Conservation (phyloP, 2,329 filamentous ascomycete species). For the Fusarium udum region DNA sequence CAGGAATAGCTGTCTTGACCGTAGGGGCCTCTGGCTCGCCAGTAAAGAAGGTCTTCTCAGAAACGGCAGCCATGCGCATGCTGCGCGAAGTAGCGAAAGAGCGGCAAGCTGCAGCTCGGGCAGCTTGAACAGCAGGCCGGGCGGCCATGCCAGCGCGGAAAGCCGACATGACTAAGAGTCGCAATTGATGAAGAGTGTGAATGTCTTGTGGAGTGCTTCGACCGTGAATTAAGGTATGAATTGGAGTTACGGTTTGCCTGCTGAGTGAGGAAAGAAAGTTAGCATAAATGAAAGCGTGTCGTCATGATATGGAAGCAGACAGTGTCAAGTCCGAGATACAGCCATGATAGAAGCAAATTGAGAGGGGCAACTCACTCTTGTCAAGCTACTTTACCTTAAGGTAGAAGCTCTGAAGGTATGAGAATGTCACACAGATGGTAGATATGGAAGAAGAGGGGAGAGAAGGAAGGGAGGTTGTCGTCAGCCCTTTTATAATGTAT, state of each 20-base stretch:
- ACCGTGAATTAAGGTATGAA: neutral
- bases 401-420: neutral
- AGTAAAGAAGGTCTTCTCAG: constrained; percentile 53
- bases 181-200: neutral
- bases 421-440: neutral
- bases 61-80: constrained; percentile 41
- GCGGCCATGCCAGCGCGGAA: constrained; percentile 44
- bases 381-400: neutral
- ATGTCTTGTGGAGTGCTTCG: neutral
- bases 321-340: neutral
- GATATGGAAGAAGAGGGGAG: neutral
- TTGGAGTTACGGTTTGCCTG: neutral
- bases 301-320: constrained; percentile 24
- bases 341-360: neutral
- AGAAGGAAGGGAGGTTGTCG: neutral
- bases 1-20: constrained; percentile 73
- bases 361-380: constrained; percentile 21
- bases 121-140: constrained; percentile 32
- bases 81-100: constrained; percentile 38
- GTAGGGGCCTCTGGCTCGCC: constrained; percentile 63
- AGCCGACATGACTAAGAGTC: constrained; percentile 42
- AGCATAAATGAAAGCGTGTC: constrained; percentile 3
- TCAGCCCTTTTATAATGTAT: constrained; percentile 27
- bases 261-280: neutral
- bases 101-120: constrained; percentile 30